Percentiles rank a stretch among this genome's conserved stretches.
Conservation (phyloP, 345 rosid genomes). For the sweet orange (Citrus sinensis) region DNA sequence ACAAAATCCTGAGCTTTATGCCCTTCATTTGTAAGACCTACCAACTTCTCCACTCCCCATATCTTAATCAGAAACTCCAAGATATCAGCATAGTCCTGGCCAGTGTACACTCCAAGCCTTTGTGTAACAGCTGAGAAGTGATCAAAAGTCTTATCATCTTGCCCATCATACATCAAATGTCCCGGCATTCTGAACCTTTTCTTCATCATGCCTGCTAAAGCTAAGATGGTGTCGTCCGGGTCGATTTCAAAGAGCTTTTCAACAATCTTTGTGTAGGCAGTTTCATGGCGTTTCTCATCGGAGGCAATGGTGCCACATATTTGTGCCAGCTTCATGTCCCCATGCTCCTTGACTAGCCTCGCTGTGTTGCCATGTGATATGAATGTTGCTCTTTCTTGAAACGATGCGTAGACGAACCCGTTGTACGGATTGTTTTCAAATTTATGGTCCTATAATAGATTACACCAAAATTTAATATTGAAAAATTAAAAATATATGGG, state of each 20-base stretch:
- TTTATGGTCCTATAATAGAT: conserved; percentile 47
- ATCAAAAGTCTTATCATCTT: conserved; percentile 41
- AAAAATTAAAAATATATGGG: background rate
- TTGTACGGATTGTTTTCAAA: conserved; percentile 55
- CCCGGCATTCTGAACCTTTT: conserved; percentile 51
- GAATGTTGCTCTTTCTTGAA: conserved; percentile 65
- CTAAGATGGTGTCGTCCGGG: conserved; percentile 39
- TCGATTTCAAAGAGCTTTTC: conserved; percentile 53
- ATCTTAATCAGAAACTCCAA: too few relatives aligned
- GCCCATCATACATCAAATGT: conserved; percentile 52
- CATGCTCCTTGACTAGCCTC: conserved; percentile 15
- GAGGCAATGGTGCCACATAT: conserved; percentile 59
- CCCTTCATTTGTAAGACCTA: too few relatives aligned
- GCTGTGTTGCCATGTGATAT: conserved; percentile 60
- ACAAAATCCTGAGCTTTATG: too few relatives aligned
- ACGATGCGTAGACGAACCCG: conserved; percentile 42
- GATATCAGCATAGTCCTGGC: too few relatives aligned
- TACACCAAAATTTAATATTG: background rate
- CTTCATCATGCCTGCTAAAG: conserved; percentile 58
- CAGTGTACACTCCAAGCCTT: conserved; percentile 53
- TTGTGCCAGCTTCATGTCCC: conserved; percentile 44
- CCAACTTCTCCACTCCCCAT: too few relatives aligned
- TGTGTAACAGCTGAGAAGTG: conserved; percentile 51
- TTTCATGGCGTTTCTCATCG: conserved; percentile 59
- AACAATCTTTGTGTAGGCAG: conserved; percentile 26